Evolutionary conservation across 164 flowering plant species (phyloP), one percentile per base, ranked within the genome.

Genomic region (Chimonanthus salicifolius): DNA sequence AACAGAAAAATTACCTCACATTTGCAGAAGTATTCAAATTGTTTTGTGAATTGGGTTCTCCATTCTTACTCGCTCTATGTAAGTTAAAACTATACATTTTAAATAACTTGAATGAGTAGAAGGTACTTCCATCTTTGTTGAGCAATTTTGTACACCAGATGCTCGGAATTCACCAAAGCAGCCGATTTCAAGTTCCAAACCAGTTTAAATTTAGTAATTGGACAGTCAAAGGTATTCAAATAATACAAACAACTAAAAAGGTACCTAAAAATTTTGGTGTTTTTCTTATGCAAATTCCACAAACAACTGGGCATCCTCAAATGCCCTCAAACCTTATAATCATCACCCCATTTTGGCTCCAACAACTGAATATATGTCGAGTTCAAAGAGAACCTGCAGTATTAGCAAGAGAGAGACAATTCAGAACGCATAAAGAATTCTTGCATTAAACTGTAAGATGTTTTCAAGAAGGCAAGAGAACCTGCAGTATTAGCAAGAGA

Each of bases 201-300:
- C 7, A 43, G 21, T 54, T 68, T 6, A 48, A 48, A 68, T 44
- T 7, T 6, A 47, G 60, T 54, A 54, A 0, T 54, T 10, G 15
- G 15, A 54, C 16, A 3, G 60, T 54, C 5, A 15, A 54, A 54
- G 11, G 60, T 16, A 54, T 16, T 10, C 11, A 54, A 9, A 9
- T 10, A 10, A 54, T 13, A 54, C 15, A 54, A 54, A 54, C 10
- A 48, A 33, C 21, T 47, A 48, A 43, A 62, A 68, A 20, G 4
- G 58, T 84, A 90, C 97, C 90, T 58, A 81, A 50, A 46, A 71
- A 46, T 21, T 81, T 76, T 72, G 88, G 64, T 45, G 89, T 87
- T 73, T 64, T 82, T 78, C 86, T 84, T 9, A 92, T 83, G 83
- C 96, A 91, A 68, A 92, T 88, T 62, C 94, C 98, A 79, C 86